Base-by-base conservation (phyloP, 257 asterid genomes). In the Scutellaria minor region DNA sequence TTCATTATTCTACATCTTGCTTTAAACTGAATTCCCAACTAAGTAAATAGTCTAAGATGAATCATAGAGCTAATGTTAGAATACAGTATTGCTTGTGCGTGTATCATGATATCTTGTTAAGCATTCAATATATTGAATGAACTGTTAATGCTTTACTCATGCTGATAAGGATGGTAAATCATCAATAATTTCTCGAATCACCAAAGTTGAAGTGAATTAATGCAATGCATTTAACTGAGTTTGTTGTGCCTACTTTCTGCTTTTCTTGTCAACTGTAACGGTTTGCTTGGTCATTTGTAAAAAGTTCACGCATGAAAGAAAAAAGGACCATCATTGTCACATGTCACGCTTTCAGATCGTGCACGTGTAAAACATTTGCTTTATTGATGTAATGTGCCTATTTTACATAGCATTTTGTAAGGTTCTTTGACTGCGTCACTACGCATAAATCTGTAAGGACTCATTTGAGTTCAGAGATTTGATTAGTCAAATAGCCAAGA, bases 401-500 rank as follows among this genome's bases (percentile, higher is more conserved):
- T 18, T 18, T 18, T 27, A 27, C 35, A 27, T 27, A 27, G 35
- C 35, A 27, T 27, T 27, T 27, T 27, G 0, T 27, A 27, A 27
- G 35, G 0, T 27, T 27, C 35, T 27, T 27, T 18, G 18, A 18
- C 18, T 18, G 18, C 18, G 18, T 3, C 3, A 27, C 35, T 27
- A 27, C 35, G 46, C 57, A 13, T 50, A 58, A 67, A 35, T n/a
- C 5, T n/a, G 9, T 14, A 52, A 14, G 7, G 56, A 52, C 12
- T 9, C 9, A 9, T 3, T 45, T 39, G 14, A 48, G 37, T 20
- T 9, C 39, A 27, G 75, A 6, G 42, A 41, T 14, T 74, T 37
- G 20, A 58, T 68, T 67, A 56, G 27, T 76, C 11, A 7, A n/a
- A 10, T 13, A 40, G 44, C 58, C 77, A 64, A 56, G 40, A 46